Evolutionary conservation across 371 early-diverging fungal genomes (phyloP), one percentile per base, ranked within the genome.

Genomic region (Zancudomyces culisetae): DNA sequence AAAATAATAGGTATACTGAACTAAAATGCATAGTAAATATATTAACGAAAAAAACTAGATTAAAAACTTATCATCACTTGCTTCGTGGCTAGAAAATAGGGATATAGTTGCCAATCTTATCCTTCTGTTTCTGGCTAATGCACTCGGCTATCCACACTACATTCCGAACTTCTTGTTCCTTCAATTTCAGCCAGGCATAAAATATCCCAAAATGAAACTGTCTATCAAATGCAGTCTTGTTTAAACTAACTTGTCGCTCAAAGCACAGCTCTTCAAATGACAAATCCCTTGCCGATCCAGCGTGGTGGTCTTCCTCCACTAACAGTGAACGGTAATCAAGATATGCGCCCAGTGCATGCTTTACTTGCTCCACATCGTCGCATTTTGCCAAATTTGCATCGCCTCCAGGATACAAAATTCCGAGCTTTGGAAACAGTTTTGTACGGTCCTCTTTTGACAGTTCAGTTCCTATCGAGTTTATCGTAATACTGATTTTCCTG

Each of bases 101-200:
- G 49, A 94, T 90, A 68, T 90, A 95, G 61, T 81, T 87, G 70
- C 77, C 79, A 69, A 96, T 89, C 60, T 85, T 75, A 51, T 92
- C 92, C 74, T 85, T 90, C 60, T 95, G 91, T 53, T 90, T 83
- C 71, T 97, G 98, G 28, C 89, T 78, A 62, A 99, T 93, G 70
- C 99, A 99, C 71, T 99, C 99, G 26, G 95, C 86, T 56, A 99
- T 93, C 97, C 98, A 98, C 47, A 97, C 84, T 63, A 99, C 88
- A 71, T 97, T 99, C 55, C 97, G 79, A 50, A 99, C 87, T 71
- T 98, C 98, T 63, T 98, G 97, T 64, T 99, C 99, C 78, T 95
- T 97, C 51, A 99, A 74, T 67, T 87, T 89, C 51, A 98, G 71
- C 76, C 85, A 98, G 18, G 92, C 73, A 68, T 91, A 99, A 57